Evolutionary conservation across 2,329 filamentous ascomycete genomes (phyloP).

Genomic region (Botrytis fragariae): DNA sequence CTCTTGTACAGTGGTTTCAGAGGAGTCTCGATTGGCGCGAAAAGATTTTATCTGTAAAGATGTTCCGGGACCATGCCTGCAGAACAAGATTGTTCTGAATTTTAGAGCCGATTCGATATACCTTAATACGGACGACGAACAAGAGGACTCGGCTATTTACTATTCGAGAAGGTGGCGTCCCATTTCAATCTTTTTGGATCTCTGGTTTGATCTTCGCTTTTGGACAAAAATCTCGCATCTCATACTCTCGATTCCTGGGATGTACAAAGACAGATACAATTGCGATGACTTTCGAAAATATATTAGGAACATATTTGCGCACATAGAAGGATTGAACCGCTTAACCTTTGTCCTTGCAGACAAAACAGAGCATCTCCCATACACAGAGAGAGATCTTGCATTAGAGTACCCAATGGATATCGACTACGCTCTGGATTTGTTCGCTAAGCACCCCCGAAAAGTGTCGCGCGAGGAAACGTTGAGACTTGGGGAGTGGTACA

Average conservation of each 20-base stretch:
- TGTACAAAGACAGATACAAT: not conserved
- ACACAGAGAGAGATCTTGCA: not conserved
- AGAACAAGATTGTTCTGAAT: not conserved
- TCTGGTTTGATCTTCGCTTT: not conserved
- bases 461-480: not conserved
- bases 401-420: not conserved
- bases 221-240: not conserved
- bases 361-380: not conserved
- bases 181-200: not conserved
- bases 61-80: not conserved
- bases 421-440: not conserved
- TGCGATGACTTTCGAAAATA: not conserved
- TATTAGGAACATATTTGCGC: not conserved
- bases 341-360: not conserved
- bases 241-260: not conserved
- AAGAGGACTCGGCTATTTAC: accelerated
- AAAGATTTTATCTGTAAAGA: not conserved
- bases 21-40: not conserved
- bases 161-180: not conserved
- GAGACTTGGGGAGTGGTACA: not conserved
- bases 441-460: not conserved
- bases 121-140: not conserved
- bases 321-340: not conserved
- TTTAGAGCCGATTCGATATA: not conserved
- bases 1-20: not conserved